phyloP scores from a whole-genome alignment of 192 early-diverging fungal species.

The Umbelopsis ramanniana region DNA sequence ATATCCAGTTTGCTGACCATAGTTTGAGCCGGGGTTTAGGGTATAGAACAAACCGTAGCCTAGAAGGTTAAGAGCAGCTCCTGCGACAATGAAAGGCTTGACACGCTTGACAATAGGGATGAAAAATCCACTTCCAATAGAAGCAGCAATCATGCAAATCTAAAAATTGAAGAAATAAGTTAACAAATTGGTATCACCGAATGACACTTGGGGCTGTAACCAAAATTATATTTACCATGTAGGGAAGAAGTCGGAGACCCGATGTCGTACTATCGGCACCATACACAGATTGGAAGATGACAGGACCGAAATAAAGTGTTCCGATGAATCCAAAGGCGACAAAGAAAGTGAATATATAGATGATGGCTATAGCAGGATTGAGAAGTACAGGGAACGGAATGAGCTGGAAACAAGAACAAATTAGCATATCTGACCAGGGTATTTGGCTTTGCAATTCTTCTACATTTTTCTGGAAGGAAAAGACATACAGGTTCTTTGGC shows the following conservation, averaged over 20 bases:
- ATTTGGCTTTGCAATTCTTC: too few species aligned
- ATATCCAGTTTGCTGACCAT: slow-evolving; percentile 56
- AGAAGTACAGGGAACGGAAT: slow-evolving; percentile 41
- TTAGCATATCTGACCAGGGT: too few species aligned
- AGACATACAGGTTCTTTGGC: slow-evolving; percentile 59
- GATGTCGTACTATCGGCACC: slow-evolving; percentile 53
- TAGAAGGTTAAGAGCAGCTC: slow-evolving; percentile 52
- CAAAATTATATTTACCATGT: slow-evolving; percentile 41
- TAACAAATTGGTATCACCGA: background rate
- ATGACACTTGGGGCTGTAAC: background rate
- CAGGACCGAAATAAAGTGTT: slow-evolving; percentile 66
- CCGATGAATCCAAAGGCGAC: slow-evolving; percentile 63
- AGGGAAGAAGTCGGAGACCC: slow-evolving; percentile 68
- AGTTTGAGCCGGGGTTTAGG: slow-evolving; percentile 52
- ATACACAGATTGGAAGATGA: slow-evolving; percentile 68
- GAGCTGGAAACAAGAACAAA: slow-evolving; percentile 19
- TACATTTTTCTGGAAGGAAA: background rate
- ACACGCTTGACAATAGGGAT: slow-evolving; percentile 57
- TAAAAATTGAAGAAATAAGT: background rate
- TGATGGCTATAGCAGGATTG: slow-evolving; percentile 47
- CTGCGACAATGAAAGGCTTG: slow-evolving; percentile 55
- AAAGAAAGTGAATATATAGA: slow-evolving; percentile 60
- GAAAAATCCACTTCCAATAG: slow-evolving; percentile 56
- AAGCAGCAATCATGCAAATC: slow-evolving; percentile 52
- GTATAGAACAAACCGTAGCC: slow-evolving; percentile 62